Evolutionary conservation across 345 rosid genomes (phyloP).

Genomic region (Brassica cretica): DNA sequence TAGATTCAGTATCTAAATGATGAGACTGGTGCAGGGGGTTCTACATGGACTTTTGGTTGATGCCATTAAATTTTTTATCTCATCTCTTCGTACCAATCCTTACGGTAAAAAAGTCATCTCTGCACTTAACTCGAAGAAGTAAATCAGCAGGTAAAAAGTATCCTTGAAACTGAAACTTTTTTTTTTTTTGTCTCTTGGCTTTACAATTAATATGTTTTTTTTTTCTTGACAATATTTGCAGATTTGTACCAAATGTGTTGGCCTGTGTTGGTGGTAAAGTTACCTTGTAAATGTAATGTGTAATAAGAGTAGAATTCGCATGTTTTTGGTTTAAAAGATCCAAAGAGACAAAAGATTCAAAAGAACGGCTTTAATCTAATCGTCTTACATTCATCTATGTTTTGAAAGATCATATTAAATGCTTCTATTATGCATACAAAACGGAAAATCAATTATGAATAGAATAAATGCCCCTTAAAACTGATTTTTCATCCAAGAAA

Average conservation of each 20-base stretch:
- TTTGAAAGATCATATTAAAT: background rate
- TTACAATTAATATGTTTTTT: background rate
- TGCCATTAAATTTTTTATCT: constrained; percentile 61
- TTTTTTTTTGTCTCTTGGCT: background rate
- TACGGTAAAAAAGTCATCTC: constrained; percentile 84
- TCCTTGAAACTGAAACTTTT: background rate
- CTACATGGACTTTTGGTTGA: constrained; percentile 57
- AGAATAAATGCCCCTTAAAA: background rate
- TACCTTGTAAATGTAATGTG: constrained; percentile 32
- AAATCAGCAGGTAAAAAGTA: constrained; percentile 30
- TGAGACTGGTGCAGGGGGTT: constrained; percentile 52
- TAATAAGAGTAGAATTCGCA: constrained; percentile 5
- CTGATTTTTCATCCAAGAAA: background rate
- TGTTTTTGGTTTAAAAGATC: constrained; percentile 14
- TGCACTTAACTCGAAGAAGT: constrained; percentile 62
- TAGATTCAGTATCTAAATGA: background rate
- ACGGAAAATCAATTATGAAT: background rate
- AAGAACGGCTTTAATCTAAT: background rate
- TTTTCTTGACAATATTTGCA: constrained; percentile 26
- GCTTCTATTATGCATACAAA: background rate
- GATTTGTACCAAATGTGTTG: constrained; percentile 29
- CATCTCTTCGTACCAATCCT: constrained; percentile 68
- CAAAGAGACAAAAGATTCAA: background rate
- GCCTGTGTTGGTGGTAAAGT: constrained; percentile 21
- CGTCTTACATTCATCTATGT: constrained; percentile 4